Conservation (phyloP, 495 filamentous ascomycete species). For the Podospora tetraspora region DNA sequence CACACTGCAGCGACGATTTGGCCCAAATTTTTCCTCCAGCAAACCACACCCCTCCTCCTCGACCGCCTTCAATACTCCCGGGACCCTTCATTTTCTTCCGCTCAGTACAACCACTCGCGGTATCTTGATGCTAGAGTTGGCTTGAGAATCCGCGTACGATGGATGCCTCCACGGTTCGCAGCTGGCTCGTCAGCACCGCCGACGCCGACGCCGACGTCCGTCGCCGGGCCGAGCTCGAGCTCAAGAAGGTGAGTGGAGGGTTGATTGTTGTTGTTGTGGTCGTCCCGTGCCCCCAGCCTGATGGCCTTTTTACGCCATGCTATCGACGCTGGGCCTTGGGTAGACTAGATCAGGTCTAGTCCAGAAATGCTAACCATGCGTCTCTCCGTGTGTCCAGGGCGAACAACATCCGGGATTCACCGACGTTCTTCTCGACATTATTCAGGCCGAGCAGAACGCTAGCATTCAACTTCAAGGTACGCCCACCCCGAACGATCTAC, state of each 20-base stretch:
- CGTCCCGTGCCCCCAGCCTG: constrained; percentile 1
- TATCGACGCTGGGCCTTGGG: not conserved
- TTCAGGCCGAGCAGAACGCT: constrained; percentile 79
- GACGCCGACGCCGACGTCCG: constrained; percentile 78
- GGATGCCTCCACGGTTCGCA: constrained; percentile 81
- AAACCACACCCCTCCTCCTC: constrained; percentile 18
- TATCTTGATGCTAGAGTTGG: constrained; percentile 30
- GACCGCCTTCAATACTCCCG: constrained; percentile 20
- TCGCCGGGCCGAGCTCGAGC: constrained; percentile 80
- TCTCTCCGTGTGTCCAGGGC: constrained; percentile 52
- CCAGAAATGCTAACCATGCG: not conserved
- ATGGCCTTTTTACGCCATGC: not conserved
- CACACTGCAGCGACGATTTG: constrained; percentile 21
- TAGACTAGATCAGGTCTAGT: not conserved
- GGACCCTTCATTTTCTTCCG: constrained; percentile 18
- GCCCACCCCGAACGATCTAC: constrained; percentile 21
- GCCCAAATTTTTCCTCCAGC: constrained; percentile 35
- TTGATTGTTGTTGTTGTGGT: constrained; percentile 5
- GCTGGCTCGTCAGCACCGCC: constrained; percentile 83
- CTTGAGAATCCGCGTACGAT: constrained; percentile 46
- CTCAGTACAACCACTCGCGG: constrained; percentile 9
- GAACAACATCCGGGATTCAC: constrained; percentile 86
- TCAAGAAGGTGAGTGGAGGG: constrained; percentile 73
- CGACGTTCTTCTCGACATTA: constrained; percentile 83
- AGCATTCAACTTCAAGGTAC: constrained; percentile 82